Evolutionary conservation across 31 red algal genomes (phyloP).

Genomic region (Odonthalia washingtoniensis): DNA sequence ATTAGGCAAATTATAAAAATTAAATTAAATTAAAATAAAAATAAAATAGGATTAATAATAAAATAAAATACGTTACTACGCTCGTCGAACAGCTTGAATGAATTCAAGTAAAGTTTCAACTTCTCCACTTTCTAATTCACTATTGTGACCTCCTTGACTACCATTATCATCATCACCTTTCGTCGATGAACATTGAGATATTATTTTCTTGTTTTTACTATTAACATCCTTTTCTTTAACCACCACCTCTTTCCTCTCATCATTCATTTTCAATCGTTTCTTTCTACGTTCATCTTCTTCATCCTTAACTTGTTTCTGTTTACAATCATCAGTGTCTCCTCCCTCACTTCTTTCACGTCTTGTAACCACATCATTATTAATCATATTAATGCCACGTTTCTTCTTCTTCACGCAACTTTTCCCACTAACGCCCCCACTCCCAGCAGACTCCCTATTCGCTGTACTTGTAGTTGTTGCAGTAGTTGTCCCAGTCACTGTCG

Average conservation of each 20-base stretch:
- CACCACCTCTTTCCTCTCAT: conserved; percentile 11
- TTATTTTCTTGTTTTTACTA: not conserved
- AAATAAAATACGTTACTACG: too few species aligned
- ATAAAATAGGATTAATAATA: too few species aligned
- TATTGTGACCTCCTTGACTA: conserved; percentile 18
- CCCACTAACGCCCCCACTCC: too few species aligned
- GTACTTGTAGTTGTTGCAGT: too few species aligned
- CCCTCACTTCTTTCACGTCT: not conserved
- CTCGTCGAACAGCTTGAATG: conserved; percentile 52
- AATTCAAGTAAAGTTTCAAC: conserved; percentile 51
- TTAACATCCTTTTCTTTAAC: not conserved
- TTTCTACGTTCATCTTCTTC: not conserved
- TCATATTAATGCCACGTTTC: too few species aligned
- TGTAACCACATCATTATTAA: not conserved
- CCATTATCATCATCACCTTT: conserved; percentile 22
- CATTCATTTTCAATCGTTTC: not conserved
- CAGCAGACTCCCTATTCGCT: too few species aligned
- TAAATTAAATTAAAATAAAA: too few species aligned
- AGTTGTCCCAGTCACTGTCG: too few species aligned
- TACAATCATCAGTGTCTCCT: not conserved
- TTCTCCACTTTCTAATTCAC: conserved; percentile 34
- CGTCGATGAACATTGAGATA: not conserved
- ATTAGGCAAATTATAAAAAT: too few species aligned
- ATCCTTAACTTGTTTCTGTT: not conserved
- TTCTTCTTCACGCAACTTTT: too few species aligned